Conservation (phyloP, 2,329 filamentous ascomycete species). For the Zasmidium angulare region DNA sequence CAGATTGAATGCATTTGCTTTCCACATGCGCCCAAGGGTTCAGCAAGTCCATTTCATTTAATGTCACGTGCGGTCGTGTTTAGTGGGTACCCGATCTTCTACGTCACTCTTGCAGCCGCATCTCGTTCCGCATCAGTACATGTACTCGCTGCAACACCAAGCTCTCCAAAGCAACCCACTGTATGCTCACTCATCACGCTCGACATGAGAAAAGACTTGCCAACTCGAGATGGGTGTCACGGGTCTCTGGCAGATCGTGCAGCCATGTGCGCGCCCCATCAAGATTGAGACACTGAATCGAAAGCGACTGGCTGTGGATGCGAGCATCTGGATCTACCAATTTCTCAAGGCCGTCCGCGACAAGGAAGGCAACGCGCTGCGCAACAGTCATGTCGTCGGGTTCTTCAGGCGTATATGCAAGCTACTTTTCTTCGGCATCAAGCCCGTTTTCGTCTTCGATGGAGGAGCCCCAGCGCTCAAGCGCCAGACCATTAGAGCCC, state of each 20-base stretch:
- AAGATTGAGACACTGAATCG: slow-evolving; percentile 95
- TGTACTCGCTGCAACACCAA: too few species aligned
- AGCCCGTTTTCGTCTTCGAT: slow-evolving; percentile 96
- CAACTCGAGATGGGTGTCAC: slow-evolving; percentile 80
- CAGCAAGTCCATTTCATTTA: too few species aligned
- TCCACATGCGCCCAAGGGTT: too few species aligned
- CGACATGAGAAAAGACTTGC: neutral
- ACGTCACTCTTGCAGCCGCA: too few species aligned
- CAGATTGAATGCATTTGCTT: neutral
- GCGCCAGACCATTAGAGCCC: slow-evolving; percentile 78
- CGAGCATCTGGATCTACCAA: slow-evolving; percentile 99
- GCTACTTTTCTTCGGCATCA: slow-evolving; percentile 92
- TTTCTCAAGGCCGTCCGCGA: slow-evolving; percentile 98
- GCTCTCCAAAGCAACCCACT: too few species aligned
- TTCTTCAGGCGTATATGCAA: slow-evolving; percentile 99
- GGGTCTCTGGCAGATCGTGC: slow-evolving; percentile 92
- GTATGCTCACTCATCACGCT: neutral
- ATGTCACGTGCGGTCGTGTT: too few species aligned
- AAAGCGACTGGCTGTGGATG: slow-evolving; percentile 94
- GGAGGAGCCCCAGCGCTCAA: slow-evolving; percentile 90
- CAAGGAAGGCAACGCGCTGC: slow-evolving; percentile 94
- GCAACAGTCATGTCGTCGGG: slow-evolving; percentile 92
- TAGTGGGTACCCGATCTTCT: too few species aligned
- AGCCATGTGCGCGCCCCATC: slow-evolving; percentile 91
- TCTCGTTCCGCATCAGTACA: too few species aligned